Conservation (phyloP, 1,284 basidiomycete species). For the Moniliophthora roreri region DNA sequence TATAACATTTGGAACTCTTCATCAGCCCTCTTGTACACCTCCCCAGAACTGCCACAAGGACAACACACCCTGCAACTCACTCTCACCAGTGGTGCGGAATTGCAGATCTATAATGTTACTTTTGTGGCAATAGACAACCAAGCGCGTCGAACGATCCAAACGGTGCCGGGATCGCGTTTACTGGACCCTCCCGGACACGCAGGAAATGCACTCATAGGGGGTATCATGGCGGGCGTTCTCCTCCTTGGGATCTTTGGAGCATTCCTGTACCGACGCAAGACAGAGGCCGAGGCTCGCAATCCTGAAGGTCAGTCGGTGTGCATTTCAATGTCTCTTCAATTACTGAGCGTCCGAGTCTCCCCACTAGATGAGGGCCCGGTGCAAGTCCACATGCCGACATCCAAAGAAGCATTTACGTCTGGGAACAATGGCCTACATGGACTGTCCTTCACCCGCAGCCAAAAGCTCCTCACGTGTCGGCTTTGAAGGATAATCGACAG, state of each 20-base stretch:
- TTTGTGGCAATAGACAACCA: background rate
- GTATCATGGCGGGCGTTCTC: no score
- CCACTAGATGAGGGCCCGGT: constrained; percentile 24
- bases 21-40: constrained; percentile 12
- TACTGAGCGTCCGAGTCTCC: background rate
- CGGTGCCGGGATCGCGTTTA: no score
- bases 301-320: constrained; percentile 6
- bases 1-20: constrained; percentile 14
- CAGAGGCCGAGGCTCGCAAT: background rate
- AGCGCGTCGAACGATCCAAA: background rate
- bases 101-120: constrained; percentile 14
- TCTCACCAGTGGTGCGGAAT: constrained; percentile 14
- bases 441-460: constrained; percentile 22
- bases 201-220: no score
- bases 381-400: constrained; percentile 25
- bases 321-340: background rate
- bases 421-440: constrained; percentile 27
- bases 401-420: constrained; percentile 31
- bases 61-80: constrained; percentile 19
- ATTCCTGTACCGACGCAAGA: background rate
- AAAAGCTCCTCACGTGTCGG: constrained; percentile 20
- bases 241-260: background rate
- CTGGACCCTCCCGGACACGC: no score
- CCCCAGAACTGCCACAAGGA: constrained; percentile 14
- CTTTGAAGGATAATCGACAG: constrained; percentile 19